A percentile compares a stretch with the other conserved stretches of the same genome.
Conservation (phyloP, 73 alveolate genomes). For the Tetrahymena malaccensis region DNA sequence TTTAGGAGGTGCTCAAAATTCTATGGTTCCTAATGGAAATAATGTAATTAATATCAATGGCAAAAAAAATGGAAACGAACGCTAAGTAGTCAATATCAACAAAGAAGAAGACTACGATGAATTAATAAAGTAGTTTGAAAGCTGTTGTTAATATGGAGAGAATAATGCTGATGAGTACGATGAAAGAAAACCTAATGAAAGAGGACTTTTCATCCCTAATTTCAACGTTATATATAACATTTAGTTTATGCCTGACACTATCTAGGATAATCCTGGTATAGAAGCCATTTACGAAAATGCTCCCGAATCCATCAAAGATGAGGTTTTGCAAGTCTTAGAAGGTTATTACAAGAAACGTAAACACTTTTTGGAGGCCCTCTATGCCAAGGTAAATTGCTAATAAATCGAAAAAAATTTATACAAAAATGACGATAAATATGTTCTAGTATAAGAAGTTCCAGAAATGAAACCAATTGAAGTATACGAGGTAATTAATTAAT, state of each 20-base stretch:
- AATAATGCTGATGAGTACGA: not conserved
- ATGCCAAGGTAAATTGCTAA: not conserved
- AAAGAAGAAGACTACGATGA: not conserved
- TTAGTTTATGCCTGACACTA: not conserved
- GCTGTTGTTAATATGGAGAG: not conserved
- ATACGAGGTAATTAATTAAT: not conserved
- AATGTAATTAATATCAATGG: not conserved
- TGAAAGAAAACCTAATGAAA: not conserved
- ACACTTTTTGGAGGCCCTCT: not conserved
- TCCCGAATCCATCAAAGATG: not conserved
- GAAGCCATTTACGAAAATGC: not conserved
- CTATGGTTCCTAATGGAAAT: not conserved
- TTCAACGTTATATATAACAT: not conserved
- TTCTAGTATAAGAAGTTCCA: not conserved
- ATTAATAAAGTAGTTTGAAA: not conserved
- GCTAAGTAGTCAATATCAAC: not conserved
- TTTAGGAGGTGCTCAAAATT: not conserved
- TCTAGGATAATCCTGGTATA: not conserved
- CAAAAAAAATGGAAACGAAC: not conserved
- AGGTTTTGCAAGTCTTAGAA: not conserved
- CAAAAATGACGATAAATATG: not conserved
- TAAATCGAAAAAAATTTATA: not conserved
- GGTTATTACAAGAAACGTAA: not conserved
- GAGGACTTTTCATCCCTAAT: not conserved
- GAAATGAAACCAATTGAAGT: not conserved